Evolutionary conservation across 208 protist species (phyloP), one percentile per base, ranked within the genome.

Genomic region (Acanthamoeba sp.): DNA sequence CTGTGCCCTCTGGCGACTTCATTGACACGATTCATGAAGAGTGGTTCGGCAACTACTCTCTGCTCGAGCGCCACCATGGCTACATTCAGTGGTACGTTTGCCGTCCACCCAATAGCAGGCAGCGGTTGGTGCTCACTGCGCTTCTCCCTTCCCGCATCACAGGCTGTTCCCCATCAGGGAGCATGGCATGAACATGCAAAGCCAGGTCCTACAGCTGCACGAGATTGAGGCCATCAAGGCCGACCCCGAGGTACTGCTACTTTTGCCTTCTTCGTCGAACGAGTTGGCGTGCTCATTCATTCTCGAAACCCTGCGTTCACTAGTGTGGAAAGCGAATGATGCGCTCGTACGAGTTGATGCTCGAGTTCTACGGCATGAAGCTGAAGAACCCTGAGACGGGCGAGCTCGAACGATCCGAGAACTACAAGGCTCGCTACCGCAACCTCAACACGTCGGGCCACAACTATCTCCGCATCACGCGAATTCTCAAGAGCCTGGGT

Each of bases 171-270:
- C 84, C 36, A 91, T 91, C 32, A 32, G 62, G 3, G 55, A 91
- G 84, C 55, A 71, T 9, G 84, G 84, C 55, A 91, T 71, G 84
- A 91, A 91, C 55, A 38, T 91, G 40, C 64, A 40, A n/a, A 96
- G 97, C 36, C 97, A 97, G 71, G 94, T 97, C 50, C 96, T 98
- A 34, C 96, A 97, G 32, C 85, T 82, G 32, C 69, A 94, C 18
- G 97, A 98, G 38, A 95, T 94, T 4, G 94, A 78, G 32, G 36
- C 82, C 34, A 96, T 98, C 57, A 88, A 91, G 20, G 64, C 18
- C 0, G 95, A 98, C 91, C 95, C 94, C 2, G 90, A 95, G 80
- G 95, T 97, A 18, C 34, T 69, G 80, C 29, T 69, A 1, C 1
- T 66, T 10, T 42, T 32, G n/a, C 12, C 34, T 66, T 36, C 40